phyloP scores from a whole-genome alignment of 2,329 filamentous ascomycete genomes.

The Plenodomus tracheiphilus region DNA sequence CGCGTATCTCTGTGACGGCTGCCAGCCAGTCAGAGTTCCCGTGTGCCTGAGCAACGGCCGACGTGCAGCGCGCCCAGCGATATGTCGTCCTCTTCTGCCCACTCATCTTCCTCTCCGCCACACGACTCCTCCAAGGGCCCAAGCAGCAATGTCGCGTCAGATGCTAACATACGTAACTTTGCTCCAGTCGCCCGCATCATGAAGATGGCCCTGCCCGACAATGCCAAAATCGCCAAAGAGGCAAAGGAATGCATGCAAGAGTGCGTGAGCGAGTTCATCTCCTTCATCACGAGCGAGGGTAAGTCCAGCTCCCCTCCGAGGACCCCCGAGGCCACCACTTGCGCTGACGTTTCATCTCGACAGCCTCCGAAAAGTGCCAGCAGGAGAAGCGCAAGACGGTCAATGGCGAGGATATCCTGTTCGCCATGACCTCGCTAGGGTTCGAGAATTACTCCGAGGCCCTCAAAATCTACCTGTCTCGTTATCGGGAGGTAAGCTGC shows the following conservation, averaged over 20 bases:
- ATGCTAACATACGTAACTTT: constrained; percentile 95
- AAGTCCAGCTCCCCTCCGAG: constrained; percentile 43
- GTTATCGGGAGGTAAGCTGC: constrained; percentile 90
- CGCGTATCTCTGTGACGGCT: constrained; percentile 39
- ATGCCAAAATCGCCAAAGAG: constrained; percentile 98
- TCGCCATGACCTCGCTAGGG: constrained; percentile 97
- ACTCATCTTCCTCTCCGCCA: constrained; percentile 42
- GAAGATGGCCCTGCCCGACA: constrained; percentile 96
- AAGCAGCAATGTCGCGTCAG: constrained; percentile 53
- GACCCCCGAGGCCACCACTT: constrained; percentile 1
- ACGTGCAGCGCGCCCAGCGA: constrained; percentile 44
- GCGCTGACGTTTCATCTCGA: constrained; percentile 13
- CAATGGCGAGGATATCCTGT: constrained; percentile 97
- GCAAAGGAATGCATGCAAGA: constrained; percentile 99
- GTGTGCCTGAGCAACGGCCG: constrained; percentile 42
- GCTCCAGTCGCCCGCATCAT: constrained; percentile 97
- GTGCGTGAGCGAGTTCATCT: constrained; percentile 99
- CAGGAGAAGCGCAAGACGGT: constrained; percentile 99
- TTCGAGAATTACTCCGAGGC: constrained; percentile 99
- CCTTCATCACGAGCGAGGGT: constrained; percentile 99
- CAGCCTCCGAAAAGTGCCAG: constrained; percentile 98
- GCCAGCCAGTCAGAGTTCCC: constrained; percentile 19
- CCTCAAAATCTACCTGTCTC: constrained; percentile 94
- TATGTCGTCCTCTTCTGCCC: constrained; percentile 52
- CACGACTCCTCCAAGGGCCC: constrained; percentile 29